phyloP scores from a whole-genome alignment of 129 eudicot species.

The Centaurea solstitialis region DNA sequence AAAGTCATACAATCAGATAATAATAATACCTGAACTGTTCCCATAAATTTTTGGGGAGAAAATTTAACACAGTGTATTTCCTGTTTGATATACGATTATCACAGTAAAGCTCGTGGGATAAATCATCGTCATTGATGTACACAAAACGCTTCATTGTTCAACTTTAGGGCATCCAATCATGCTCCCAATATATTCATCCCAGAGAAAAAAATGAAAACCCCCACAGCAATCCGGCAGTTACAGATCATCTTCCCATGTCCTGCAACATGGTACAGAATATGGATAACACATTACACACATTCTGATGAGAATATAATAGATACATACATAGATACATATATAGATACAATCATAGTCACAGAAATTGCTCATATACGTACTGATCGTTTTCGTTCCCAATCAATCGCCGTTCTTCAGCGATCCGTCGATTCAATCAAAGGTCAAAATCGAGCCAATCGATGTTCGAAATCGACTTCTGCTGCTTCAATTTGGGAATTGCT shows the following conservation, averaged over 20 bases:
- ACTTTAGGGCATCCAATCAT: constrained; percentile 4
- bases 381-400: too few species aligned
- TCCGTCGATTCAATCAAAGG: too few species aligned
- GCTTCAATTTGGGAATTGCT: too few species aligned
- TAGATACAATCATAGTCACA: too few species aligned
- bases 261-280: constrained; percentile 11
- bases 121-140: constrained; percentile 73
- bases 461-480: too few species aligned
- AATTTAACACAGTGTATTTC: constrained; percentile 80
- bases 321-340: too few species aligned
- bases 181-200: constrained; percentile 28
- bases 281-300: not conserved
- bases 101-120: constrained; percentile 59
- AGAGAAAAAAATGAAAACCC: constrained; percentile 5
- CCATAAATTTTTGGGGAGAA: constrained; percentile 92
- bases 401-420: too few species aligned
- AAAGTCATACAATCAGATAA: constrained; percentile 14
- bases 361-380: too few species aligned
- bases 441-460: too few species aligned
- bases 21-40: constrained; percentile 92
- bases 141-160: constrained; percentile 81
- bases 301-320: not conserved
- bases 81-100: constrained; percentile 92
- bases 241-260: constrained; percentile 20
- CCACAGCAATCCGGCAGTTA: constrained; percentile 19